Conservation (phyloP, 768 basidiomycete species). For the Dentipellis fragilis region DNA sequence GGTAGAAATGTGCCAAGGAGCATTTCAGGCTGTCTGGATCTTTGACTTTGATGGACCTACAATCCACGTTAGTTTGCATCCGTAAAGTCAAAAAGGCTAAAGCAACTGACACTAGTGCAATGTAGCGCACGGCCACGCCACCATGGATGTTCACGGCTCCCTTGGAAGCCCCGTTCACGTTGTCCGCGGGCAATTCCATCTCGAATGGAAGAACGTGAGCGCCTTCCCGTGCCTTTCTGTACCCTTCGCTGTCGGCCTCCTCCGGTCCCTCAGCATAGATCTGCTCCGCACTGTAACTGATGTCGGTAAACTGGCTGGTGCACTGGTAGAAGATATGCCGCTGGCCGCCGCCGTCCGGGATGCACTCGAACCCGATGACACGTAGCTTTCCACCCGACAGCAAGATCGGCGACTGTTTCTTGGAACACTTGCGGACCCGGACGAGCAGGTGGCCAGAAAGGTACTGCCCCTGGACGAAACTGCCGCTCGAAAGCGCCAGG, state of each 20-base stretch:
- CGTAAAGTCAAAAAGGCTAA: background rate
- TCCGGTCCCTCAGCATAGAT: slow-evolving; percentile 29
- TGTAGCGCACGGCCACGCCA: slow-evolving; percentile 65
- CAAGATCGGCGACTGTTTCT: slow-evolving; percentile 48
- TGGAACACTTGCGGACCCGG: slow-evolving; percentile 43
- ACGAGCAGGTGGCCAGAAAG: slow-evolving; percentile 65
- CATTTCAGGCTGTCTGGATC: slow-evolving; percentile 45
- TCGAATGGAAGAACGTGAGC: slow-evolving; percentile 63
- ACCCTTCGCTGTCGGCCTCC: slow-evolving; percentile 48
- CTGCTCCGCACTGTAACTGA: slow-evolving; percentile 27
- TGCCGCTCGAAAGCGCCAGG: slow-evolving; percentile 63
- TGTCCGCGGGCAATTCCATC: slow-evolving; percentile 52
- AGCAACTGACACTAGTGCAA: slow-evolving; percentile 61
- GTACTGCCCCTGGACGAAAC: slow-evolving; percentile 70
- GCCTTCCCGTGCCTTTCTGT: slow-evolving; percentile 53
- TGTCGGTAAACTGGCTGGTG: slow-evolving; percentile 41
- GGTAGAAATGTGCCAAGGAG: slow-evolving; percentile 86
- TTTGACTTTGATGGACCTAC: slow-evolving; percentile 68
- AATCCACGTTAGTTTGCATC: background rate
- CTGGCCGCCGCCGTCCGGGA: slow-evolving; percentile 37
- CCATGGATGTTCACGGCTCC: slow-evolving; percentile 43
- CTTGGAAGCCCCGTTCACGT: slow-evolving; percentile 43
- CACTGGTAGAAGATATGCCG: slow-evolving; percentile 79
- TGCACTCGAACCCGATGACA: slow-evolving; percentile 77
- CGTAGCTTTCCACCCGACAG: slow-evolving; percentile 71